Base-by-base conservation (phyloP, 352 stramenopile genomes). In the Globisporangium cystogenes region DNA sequence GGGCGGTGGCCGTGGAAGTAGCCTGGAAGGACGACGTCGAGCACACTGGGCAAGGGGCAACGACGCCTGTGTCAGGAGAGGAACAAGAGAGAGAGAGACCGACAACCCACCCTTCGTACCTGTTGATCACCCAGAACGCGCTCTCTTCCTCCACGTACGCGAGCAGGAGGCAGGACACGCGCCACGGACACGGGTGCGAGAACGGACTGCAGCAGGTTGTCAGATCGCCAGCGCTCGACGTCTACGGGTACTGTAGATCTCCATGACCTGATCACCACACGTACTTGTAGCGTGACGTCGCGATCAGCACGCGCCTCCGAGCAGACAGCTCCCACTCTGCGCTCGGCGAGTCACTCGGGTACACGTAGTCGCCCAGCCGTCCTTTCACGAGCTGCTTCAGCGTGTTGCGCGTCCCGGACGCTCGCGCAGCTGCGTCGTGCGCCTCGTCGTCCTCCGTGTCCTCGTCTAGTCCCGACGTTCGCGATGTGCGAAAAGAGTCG, bases 91-190 rank as follows among this genome's bases (percentile, higher is more conserved):
- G 12, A 39, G 33, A 39, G 14, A 39, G 4, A 11, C 18, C 33
- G 3, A 39, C 29, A 35, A 35, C 10, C 29, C 33, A 12, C 12
- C 14, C 3, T 4, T 31, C 24, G 36, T 20, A 90, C 81, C 81
- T 87, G 62, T 92, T 90, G 46, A 85, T 74, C 41, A 92, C 79
- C 82, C 82, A 92, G 47, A 92, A 92, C 4, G 75, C 70, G 12
- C 64, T 84, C 31, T 90, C 82, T 72, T 92, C 82, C 51, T 92
- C 82, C 6, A 90, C 60, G 26, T 92, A 92, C 0, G 79, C 79
- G 24, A 92, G 53, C 11, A 92, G 59, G 23, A 92, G 51, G 33
- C 79, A 88, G 20, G 62, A 67, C 2, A 87, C 75, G 57, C 73
- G 64, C 82, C 82, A 92, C 1, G 79, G 70, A 47, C 78, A 89